Conservation (phyloP, 2,329 filamentous ascomycete species). For the Clarireedia paspali region DNA sequence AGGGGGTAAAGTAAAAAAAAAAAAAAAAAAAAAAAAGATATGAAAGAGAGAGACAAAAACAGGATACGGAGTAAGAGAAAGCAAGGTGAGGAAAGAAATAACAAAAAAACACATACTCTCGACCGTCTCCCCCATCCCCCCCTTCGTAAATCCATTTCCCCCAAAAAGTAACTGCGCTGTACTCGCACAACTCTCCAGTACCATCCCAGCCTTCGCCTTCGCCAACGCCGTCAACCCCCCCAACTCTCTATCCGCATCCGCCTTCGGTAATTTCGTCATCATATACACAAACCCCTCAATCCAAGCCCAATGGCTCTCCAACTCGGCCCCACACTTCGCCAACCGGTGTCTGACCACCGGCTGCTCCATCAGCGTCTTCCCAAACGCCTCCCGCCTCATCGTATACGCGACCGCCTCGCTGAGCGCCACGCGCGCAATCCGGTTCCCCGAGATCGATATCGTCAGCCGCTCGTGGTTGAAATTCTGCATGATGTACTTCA, state of each 20-base stretch:
- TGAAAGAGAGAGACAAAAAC: background rate
- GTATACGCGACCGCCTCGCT: conserved; percentile 53
- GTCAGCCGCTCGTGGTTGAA: conserved; percentile 72
- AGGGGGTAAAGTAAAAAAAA: too few relatives aligned
- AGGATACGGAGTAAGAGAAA: background rate
- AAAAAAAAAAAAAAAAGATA: too few relatives aligned
- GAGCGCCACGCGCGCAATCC: conserved; percentile 54
- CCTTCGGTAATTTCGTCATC: conserved; percentile 52
- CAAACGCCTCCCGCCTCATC: conserved; percentile 59
- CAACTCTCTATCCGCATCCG: conserved; percentile 53
- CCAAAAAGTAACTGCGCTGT: conserved; percentile 65
- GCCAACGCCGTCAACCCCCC: conserved; percentile 65
- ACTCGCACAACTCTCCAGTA: conserved; percentile 63
- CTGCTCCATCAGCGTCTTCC: conserved; percentile 63
- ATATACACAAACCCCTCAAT: conserved; percentile 64
- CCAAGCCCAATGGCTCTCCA: conserved; percentile 67
- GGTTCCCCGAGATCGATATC: conserved; percentile 56
- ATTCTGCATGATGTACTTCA: conserved; percentile 70
- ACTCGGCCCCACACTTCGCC: conserved; percentile 58
- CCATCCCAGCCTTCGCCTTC: conserved; percentile 66
- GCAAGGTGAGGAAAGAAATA: background rate
- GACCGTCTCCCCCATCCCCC: conserved; percentile 62
- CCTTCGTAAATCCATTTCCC: conserved; percentile 63
- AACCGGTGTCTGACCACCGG: conserved; percentile 67
- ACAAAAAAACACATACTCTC: conserved; percentile 51